phyloP scores from a whole-genome alignment of 176 grass and related monocot genomes.

The Oryza meridionalis region DNA sequence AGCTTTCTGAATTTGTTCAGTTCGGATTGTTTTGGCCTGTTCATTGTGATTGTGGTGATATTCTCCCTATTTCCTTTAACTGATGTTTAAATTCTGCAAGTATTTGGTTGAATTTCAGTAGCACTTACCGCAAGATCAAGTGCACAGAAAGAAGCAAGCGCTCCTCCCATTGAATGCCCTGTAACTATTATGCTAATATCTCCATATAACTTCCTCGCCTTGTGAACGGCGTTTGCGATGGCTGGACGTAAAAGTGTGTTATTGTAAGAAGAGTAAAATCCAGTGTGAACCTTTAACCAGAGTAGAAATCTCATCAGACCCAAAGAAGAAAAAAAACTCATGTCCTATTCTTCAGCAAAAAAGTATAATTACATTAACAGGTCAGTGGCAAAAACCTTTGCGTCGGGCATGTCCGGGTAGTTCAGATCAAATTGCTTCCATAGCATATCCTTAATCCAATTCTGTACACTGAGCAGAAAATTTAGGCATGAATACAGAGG shows the following conservation, averaged over 20 bases:
- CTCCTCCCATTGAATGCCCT: conserved; percentile 79
- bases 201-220: conserved; percentile 46
- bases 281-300: conserved; percentile 62
- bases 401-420: conserved; percentile 62
- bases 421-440: conserved; percentile 85
- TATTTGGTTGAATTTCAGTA: neutral
- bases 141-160: conserved; percentile 68
- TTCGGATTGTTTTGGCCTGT: neutral
- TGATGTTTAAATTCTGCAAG: neutral
- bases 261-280: conserved; percentile 72
- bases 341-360: neutral
- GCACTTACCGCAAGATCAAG: conserved; percentile 65
- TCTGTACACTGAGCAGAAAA: conserved; percentile 59
- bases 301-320: conserved; percentile 36
- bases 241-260: conserved; percentile 55
- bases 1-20: neutral
- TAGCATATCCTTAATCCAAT: conserved; percentile 79
- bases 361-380: neutral
- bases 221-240: conserved; percentile 53
- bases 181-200: conserved; percentile 52
- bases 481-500: neutral
- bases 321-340: neutral
- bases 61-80: neutral
- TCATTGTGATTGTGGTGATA: neutral
- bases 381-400: conserved; percentile 38